phyloP scores from a whole-genome alignment of 2,329 filamentous ascomycete species.

The Verticillium tricorpus region DNA sequence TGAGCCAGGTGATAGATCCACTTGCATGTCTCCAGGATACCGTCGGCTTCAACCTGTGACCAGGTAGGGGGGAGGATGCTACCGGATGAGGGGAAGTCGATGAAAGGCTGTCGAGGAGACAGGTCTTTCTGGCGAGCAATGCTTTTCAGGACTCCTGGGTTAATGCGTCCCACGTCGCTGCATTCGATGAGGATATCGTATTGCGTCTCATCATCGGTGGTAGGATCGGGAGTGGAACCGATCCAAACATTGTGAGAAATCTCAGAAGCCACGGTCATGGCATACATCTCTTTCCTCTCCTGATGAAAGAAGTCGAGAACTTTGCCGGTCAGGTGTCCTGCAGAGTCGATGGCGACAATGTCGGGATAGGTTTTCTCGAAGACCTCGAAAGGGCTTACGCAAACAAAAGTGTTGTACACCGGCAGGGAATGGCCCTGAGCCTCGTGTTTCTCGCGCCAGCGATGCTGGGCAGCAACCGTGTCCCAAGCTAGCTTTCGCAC shows the following conservation, averaged over 20 bases:
- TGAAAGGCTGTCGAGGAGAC: constrained; percentile 25
- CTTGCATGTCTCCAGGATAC: constrained; percentile 77
- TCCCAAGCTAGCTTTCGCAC: constrained; percentile 61
- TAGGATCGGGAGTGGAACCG: constrained; percentile 75
- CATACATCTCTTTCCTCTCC: constrained; percentile 88
- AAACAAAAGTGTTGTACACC: constrained; percentile 82
- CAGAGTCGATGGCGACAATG: constrained; percentile 70
- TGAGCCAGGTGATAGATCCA: constrained; percentile 87
- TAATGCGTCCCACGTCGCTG: constrained; percentile 76
- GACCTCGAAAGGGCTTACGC: constrained; percentile 56
- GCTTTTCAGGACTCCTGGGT: constrained; percentile 59
- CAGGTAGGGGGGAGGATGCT: constrained; percentile 82
- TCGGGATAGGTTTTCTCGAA: constrained; percentile 68
- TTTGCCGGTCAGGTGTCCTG: constrained; percentile 67
- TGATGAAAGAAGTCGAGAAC: constrained; percentile 86
- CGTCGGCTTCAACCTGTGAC: constrained; percentile 78
- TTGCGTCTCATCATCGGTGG: constrained; percentile 50
- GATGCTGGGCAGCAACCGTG: constrained; percentile 71
- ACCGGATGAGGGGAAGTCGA: constrained; percentile 93
- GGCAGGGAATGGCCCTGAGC: constrained; percentile 49
- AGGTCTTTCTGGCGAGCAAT: constrained; percentile 44
- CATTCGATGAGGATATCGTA: constrained; percentile 88
- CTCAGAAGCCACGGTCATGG: constrained; percentile 85
- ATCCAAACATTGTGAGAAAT: constrained; percentile 88
- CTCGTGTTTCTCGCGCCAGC: constrained; percentile 66